Evolutionary conservation across 768 basidiomycete species (phyloP).

Genomic region (Collybiopsis confluens): DNA sequence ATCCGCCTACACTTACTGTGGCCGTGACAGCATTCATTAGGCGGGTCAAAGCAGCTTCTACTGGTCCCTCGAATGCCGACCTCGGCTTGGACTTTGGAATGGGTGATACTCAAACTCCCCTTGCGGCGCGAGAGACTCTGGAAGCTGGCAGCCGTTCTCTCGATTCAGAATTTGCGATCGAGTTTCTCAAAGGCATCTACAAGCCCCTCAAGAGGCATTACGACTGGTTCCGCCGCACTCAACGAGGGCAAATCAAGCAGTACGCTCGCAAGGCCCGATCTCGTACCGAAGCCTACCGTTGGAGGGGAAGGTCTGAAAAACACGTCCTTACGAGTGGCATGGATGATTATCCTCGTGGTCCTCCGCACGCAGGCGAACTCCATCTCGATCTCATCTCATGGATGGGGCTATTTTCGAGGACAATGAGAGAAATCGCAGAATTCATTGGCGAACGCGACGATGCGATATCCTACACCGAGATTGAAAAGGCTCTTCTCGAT

Average conservation of each 20-base stretch:
- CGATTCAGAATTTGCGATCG: slow-evolving; percentile 54
- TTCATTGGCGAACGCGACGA: slow-evolving; percentile 88
- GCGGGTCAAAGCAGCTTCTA: slow-evolving; percentile 48
- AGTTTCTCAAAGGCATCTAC: slow-evolving; percentile 80
- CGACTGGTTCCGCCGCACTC: slow-evolving; percentile 94
- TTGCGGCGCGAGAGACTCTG: slow-evolving; percentile 10
- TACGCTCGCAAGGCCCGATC: slow-evolving; percentile 82
- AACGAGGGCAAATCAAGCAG: slow-evolving; percentile 90
- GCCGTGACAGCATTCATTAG: slow-evolving; percentile 87
- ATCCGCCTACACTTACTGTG: slow-evolving; percentile 93
- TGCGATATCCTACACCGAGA: slow-evolving; percentile 65
- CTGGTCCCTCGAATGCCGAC: slow-evolving; percentile 51
- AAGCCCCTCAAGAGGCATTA: slow-evolving; percentile 84
- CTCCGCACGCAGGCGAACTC: slow-evolving; percentile 86
- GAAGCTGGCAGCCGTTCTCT: slow-evolving; percentile 39
- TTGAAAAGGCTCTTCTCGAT: slow-evolving; percentile 74
- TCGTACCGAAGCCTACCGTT: slow-evolving; percentile 87
- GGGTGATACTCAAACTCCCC: slow-evolving; percentile 47
- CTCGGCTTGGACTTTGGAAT: slow-evolving; percentile 63
- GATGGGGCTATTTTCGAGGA: slow-evolving; percentile 94
- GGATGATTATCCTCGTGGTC: slow-evolving; percentile 94
- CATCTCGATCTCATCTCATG: slow-evolving; percentile 92
- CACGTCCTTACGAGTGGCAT: slow-evolving; percentile 93
- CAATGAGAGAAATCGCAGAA: slow-evolving; percentile 87
- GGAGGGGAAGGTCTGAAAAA: slow-evolving; percentile 82